phyloP scores from a whole-genome alignment of 2,329 filamentous ascomycete genomes.

The Kalmusia sp. region DNA sequence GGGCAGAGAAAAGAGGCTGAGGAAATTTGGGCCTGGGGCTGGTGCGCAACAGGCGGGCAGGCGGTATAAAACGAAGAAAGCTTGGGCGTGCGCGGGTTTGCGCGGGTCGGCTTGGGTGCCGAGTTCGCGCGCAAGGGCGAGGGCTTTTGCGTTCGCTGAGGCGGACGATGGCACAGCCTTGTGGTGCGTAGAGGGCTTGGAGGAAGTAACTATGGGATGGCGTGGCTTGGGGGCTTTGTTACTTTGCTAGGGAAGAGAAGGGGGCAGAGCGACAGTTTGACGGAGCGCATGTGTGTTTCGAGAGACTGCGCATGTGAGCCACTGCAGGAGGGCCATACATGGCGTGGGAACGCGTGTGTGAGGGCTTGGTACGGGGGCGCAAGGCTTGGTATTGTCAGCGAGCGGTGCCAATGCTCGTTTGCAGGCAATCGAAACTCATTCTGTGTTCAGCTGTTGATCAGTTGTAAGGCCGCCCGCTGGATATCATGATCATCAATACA shows the following conservation, averaged over 20 bases:
- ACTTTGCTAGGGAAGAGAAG: background rate
- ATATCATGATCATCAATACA: background rate
- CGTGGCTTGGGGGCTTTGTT: background rate
- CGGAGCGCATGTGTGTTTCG: background rate
- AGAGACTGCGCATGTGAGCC: slow-evolving; percentile 9
- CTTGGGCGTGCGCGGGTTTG: background rate
- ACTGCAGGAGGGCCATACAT: slow-evolving; percentile 16
- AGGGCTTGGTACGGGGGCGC: slow-evolving; percentile 28
- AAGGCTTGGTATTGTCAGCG: slow-evolving; percentile 14
- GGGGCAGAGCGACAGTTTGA: background rate
- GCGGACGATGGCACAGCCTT: background rate
- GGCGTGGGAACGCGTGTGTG: slow-evolving; percentile 23
- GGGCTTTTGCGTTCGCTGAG: background rate
- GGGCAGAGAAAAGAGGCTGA: background rate
- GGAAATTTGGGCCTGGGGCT: slow-evolving; percentile 1
- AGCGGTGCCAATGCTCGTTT: background rate
- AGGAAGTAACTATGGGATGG: too few species aligned
- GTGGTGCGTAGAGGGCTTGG: background rate
- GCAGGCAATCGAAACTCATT: background rate
- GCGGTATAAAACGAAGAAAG: background rate
- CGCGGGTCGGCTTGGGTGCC: slow-evolving; percentile 5
- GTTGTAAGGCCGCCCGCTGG: background rate
- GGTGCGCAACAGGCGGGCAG: background rate
- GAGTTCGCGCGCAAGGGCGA: background rate
- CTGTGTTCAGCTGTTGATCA: background rate